Percentiles rank a stretch among this genome's conserved stretches.
Conservation (phyloP, 148 eudicot species). For the Arctostaphylos glauca region DNA sequence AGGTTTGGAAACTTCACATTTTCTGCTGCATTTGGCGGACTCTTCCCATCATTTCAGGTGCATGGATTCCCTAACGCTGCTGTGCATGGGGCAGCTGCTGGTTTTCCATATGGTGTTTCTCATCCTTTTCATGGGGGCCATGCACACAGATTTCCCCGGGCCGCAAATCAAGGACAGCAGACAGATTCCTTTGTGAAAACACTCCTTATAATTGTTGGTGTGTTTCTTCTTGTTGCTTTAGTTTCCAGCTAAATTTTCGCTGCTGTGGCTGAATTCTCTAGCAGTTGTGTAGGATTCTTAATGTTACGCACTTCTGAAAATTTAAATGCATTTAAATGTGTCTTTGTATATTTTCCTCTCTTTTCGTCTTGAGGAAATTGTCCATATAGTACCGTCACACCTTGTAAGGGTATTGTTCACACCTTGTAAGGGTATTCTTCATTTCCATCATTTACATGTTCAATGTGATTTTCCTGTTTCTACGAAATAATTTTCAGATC, state of each 20-base stretch:
- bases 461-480: neutral
- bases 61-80: constrained; percentile 52
- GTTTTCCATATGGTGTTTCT: constrained; percentile 32
- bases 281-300: neutral
- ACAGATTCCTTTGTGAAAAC: constrained; percentile 37
- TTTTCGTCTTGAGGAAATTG: neutral
- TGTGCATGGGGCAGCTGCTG: constrained; percentile 44
- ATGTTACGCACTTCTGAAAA: neutral
- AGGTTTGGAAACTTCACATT: constrained; percentile 63
- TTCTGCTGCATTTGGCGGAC: constrained; percentile 48
- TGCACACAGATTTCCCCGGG: constrained; percentile 32
- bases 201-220: constrained; percentile 32
- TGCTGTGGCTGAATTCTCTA: neutral
- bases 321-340: constrained; percentile 1
- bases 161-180: constrained; percentile 30
- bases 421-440: neutral
- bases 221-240: constrained; percentile 34
- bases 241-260: constrained; percentile 29
- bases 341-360: neutral
- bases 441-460: neutral
- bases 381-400: neutral
- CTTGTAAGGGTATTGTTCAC: neutral
- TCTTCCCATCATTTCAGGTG: constrained; percentile 63
- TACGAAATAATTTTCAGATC: neutral
- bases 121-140: constrained; percentile 41